phyloP scores from a whole-genome alignment of 1,284 basidiomycete genomes.

The Irpex rosettiformis region DNA sequence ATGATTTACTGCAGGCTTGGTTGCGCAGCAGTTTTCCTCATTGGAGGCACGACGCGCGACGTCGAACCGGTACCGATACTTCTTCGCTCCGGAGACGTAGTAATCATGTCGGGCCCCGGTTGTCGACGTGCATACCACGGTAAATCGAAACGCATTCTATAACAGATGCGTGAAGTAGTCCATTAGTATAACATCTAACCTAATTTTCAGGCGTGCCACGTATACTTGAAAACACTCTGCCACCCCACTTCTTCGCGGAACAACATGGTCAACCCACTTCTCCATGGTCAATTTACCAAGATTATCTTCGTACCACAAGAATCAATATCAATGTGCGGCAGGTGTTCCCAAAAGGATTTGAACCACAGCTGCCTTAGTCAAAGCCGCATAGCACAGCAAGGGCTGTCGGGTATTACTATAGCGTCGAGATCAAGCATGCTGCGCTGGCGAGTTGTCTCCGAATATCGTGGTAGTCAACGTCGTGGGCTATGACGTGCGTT shows the following conservation, averaged over 20 bases:
- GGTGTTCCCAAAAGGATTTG: conserved; percentile 74
- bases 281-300: conserved; percentile 55
- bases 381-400: not conserved
- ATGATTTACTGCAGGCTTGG: conserved; percentile 59
- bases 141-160: conserved; percentile 28
- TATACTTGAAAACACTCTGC: conserved; percentile 77
- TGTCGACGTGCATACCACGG: conserved; percentile 87
- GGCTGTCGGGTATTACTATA: not conserved
- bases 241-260: conserved; percentile 48
- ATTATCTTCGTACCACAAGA: conserved; percentile 63
- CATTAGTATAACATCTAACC: not conserved
- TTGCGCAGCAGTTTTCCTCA: conserved; percentile 82
- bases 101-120: conserved; percentile 88
- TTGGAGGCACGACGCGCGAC: conserved; percentile 80
- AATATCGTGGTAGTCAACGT: conserved; percentile 95
- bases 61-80: conserved; percentile 75
- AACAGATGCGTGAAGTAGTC: not conserved
- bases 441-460: conserved; percentile 85
- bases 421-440: conserved; percentile 42
- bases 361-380: conserved; percentile 30
- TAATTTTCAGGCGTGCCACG: conserved; percentile 71
- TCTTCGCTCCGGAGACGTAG: conserved; percentile 81
- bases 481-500: conserved; percentile 63
- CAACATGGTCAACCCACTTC: conserved; percentile 20
- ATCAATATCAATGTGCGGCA: conserved; percentile 92